These are phyloP conservation scores for Calonectria fujianensis DNA, from an alignment of 2,329 filamentous ascomycete species.

Conservation along the genomic window DNA sequence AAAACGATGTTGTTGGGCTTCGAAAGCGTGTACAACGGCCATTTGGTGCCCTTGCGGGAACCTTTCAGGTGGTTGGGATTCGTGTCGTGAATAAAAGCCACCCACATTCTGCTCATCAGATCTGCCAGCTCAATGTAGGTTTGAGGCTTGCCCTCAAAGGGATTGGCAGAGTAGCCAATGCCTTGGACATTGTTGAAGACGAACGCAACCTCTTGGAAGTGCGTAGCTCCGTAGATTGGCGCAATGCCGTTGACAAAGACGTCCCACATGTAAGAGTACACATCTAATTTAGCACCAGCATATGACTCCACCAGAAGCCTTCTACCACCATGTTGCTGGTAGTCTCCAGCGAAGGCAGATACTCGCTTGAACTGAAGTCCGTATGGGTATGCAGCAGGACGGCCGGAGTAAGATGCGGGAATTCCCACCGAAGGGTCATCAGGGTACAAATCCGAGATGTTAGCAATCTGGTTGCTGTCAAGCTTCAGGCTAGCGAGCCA, in stretches of 20 bases:
- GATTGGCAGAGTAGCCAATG: constrained; percentile 60
- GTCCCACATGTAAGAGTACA: constrained; percentile 72
- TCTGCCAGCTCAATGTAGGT: constrained; percentile 62
- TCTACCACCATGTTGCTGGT: constrained; percentile 72
- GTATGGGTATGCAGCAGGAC: constrained; percentile 54
- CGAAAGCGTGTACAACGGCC: constrained; percentile 65
- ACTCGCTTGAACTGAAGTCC: constrained; percentile 73
- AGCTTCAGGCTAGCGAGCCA: constrained; percentile 48
- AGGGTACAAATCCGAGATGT: constrained; percentile 68
- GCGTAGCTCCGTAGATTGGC: constrained; percentile 48
- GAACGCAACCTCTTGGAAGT: constrained; percentile 54
- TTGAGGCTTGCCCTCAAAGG: constrained; percentile 64
- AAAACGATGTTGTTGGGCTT: constrained; percentile 69
- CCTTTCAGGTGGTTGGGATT: constrained; percentile 60
- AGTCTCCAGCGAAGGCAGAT: constrained; percentile 73
- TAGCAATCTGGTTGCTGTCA: constrained; percentile 55
- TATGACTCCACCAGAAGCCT: constrained; percentile 72
- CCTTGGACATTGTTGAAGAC: constrained; percentile 66
- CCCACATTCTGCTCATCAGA: constrained; percentile 72
- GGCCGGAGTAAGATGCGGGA: constrained; percentile 63
- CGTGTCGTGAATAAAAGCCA: constrained; percentile 61
- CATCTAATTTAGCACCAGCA: constrained; percentile 63
- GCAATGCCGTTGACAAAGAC: constrained; percentile 71
- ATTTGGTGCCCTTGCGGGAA: constrained; percentile 54
- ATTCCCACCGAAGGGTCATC: constrained; percentile 68